Evolutionary conservation across 495 filamentous ascomycete genomes (phyloP).

Genomic region (Apiosordaria backusii): DNA sequence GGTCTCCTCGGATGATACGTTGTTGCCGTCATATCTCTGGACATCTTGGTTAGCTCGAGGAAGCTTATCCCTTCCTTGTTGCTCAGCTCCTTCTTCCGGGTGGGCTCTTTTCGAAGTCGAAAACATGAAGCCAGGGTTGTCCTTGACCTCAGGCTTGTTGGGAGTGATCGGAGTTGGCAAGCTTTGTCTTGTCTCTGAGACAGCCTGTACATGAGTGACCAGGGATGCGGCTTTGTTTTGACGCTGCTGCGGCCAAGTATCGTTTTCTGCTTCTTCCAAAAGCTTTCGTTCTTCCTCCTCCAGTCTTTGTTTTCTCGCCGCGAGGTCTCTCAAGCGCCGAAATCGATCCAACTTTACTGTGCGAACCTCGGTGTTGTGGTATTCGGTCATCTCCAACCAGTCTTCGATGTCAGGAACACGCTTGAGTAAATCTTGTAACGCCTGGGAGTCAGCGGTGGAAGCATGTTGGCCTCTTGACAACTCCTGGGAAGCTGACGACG

Average conservation of each 20-base stretch:
- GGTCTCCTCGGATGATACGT: background rate
- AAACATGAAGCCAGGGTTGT: background rate
- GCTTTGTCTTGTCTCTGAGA: background rate
- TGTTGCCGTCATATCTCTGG: background rate
- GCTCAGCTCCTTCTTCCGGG: background rate
- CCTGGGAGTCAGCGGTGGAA: too few relatives aligned
- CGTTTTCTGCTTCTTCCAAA: constrained; percentile 30
- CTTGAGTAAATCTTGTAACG: constrained; percentile 20
- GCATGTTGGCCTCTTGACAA: too few relatives aligned
- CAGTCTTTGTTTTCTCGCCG: constrained; percentile 37
- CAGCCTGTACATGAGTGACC: background rate
- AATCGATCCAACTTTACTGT: constrained; percentile 44
- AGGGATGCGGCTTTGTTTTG: background rate
- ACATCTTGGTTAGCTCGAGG: background rate
- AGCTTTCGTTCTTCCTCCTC: constrained; percentile 34
- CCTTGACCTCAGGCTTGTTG: constrained; percentile 3
- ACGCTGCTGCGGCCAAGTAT: constrained; percentile 17
- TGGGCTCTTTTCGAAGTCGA: background rate
- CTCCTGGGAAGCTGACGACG: constrained; percentile 5
- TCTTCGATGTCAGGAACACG: constrained; percentile 50
- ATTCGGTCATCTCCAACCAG: constrained; percentile 60
- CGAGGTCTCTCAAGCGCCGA: constrained; percentile 43
- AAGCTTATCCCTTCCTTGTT: background rate
- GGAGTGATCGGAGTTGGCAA: constrained; percentile 15
- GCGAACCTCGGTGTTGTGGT: constrained; percentile 50